Evolutionary conservation across 345 rosid genomes (phyloP).

Genomic region (Populus euphratica): DNA sequence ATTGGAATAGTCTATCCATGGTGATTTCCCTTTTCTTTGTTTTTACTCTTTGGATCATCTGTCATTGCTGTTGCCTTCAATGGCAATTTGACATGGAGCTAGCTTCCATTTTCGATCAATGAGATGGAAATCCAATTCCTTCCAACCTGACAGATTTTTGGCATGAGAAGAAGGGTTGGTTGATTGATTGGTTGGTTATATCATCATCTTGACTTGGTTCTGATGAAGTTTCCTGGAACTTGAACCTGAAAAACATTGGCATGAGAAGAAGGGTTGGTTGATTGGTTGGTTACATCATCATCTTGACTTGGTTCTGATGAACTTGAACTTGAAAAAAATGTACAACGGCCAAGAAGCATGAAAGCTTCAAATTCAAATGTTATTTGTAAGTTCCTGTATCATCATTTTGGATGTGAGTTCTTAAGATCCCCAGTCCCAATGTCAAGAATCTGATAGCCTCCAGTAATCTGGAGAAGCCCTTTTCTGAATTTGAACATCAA

Average conservation of each 20-base stretch:
- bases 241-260: background rate
- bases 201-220: background rate
- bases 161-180: background rate
- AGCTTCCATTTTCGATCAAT: background rate
- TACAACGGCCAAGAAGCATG: background rate
- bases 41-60: background rate
- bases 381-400: too few relatives aligned
- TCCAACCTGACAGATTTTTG: background rate
- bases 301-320: background rate
- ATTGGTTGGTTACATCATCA: background rate
- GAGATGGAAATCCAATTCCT: background rate
- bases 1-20: background rate
- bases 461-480: background rate
- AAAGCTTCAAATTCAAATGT: background rate
- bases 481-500: too few relatives aligned
- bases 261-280: background rate
- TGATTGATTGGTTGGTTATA: too few relatives aligned
- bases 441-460: background rate
- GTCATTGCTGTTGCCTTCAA: background rate
- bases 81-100: background rate
- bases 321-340: background rate
- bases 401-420: too few relatives aligned
- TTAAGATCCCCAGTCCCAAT: too few relatives aligned
- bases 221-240: too few relatives aligned
- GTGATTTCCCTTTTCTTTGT: background rate